phyloP scores from a whole-genome alignment of 352 stramenopile species.

The Pythium plurisporium region DNA sequence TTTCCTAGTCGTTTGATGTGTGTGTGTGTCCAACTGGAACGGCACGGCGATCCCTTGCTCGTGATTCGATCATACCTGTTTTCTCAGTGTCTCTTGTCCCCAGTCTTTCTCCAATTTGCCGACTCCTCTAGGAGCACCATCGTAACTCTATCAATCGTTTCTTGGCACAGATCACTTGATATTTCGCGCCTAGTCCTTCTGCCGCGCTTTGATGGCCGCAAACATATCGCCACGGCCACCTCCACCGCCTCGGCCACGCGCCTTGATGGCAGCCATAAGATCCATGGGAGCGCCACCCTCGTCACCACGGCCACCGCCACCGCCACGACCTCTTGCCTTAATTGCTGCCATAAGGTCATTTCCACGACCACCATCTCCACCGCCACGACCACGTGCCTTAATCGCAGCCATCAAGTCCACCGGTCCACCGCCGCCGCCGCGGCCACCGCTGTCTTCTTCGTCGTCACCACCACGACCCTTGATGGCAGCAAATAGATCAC shows the following conservation, averaged over 20 bases:
- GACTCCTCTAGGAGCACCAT: constrained; percentile 19
- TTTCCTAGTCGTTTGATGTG: neutral
- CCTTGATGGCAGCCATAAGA: constrained; percentile 68
- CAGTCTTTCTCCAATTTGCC: neutral
- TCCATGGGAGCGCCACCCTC: constrained; percentile 29
- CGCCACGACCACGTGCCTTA: constrained; percentile 19
- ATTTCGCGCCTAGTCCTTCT: constrained; percentile 36
- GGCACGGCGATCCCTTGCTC: neutral
- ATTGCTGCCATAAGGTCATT: constrained; percentile 26
- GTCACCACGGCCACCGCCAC: constrained; percentile 3
- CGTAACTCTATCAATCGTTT: constrained; percentile 23
- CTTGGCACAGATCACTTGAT: neutral
- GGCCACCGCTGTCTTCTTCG: constrained; percentile 42
- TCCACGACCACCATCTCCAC: constrained; percentile 4
- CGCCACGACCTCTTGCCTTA: constrained; percentile 16
- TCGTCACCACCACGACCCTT: constrained; percentile 30
- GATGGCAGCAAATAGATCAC: constrained; percentile 29
- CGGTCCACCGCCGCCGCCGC: constrained; percentile 11
- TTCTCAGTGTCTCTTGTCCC: neutral
- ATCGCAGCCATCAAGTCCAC: constrained; percentile 24
- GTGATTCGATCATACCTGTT: neutral
- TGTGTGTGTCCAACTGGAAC: neutral
- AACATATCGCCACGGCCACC: constrained; percentile 25
- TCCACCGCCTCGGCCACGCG: constrained; percentile 32
- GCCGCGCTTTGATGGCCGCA: constrained; percentile 62